Evolutionary conservation across 441 rosid species (phyloP).

Genomic region (Brassica balearica): DNA sequence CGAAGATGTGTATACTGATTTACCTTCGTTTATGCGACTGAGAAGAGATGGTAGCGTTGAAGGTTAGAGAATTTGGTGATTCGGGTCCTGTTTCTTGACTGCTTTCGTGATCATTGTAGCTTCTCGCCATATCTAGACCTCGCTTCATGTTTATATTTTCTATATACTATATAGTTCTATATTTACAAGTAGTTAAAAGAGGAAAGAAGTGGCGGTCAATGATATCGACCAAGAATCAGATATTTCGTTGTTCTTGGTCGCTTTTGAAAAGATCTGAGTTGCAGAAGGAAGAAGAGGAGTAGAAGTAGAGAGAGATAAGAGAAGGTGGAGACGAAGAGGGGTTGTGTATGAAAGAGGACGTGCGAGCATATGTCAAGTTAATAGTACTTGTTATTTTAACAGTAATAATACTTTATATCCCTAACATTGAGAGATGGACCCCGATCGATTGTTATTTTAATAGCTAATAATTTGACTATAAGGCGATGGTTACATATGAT

Average conservation of each 20-base stretch:
- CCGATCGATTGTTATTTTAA: slow-evolving; percentile 27
- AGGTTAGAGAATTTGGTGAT: slow-evolving; percentile 62
- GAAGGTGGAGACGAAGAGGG: slow-evolving; percentile 74
- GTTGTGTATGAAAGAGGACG: slow-evolving; percentile 66
- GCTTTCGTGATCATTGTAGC: slow-evolving; percentile 50
- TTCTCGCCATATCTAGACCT: slow-evolving; percentile 48
- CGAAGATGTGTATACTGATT: not conserved
- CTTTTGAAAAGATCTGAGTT: slow-evolving; percentile 20
- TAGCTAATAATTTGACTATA: slow-evolving; percentile 29
- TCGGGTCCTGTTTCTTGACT: slow-evolving; percentile 64
- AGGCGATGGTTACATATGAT: slow-evolving; percentile 47
- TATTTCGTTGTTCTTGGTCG: slow-evolving; percentile 24
- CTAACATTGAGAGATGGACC: slow-evolving; percentile 42
- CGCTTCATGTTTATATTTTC: slow-evolving; percentile 36
- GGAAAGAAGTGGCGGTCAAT: slow-evolving; percentile 15
- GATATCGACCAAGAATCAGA: slow-evolving; percentile 24
- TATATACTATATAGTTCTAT: slow-evolving; percentile 33
- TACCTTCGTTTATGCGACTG: slow-evolving; percentile 77
- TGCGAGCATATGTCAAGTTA: slow-evolving; percentile 74
- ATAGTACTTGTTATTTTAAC: slow-evolving; percentile 35
- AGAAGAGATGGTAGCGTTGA: slow-evolving; percentile 45
- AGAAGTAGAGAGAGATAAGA: slow-evolving; percentile 51
- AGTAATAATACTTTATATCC: slow-evolving; percentile 33
- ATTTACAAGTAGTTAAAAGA: slow-evolving; percentile 43
- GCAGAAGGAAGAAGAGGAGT: slow-evolving; percentile 51